phyloP scores from a whole-genome alignment of 208 protist species.

The Borovskyia barvae region DNA sequence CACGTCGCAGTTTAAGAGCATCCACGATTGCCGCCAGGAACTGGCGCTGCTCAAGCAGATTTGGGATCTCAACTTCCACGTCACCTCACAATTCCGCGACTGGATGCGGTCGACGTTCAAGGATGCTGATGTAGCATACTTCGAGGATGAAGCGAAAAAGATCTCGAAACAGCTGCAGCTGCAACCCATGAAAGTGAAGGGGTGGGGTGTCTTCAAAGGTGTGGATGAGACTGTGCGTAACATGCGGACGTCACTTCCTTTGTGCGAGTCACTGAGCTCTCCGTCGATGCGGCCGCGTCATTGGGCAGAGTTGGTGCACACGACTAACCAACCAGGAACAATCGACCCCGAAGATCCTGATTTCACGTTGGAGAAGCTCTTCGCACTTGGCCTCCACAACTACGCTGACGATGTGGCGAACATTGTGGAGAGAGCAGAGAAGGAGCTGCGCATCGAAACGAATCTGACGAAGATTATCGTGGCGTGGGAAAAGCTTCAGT shows the following conservation, averaged over 20 bases:
- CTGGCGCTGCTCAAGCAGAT: slow-evolving; percentile 92
- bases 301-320: slow-evolving; percentile 94
- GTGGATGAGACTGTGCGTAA: slow-evolving; percentile 94
- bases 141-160: slow-evolving; percentile 94
- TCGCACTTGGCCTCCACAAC: slow-evolving; percentile 96
- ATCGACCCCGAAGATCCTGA: slow-evolving; percentile 88
- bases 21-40: slow-evolving; percentile 91
- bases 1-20: slow-evolving; percentile 90
- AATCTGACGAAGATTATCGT: slow-evolving; percentile 95
- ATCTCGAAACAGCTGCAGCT: slow-evolving; percentile 92
- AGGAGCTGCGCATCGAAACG: slow-evolving; percentile 97
- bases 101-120: slow-evolving; percentile 95
- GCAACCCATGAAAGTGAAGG: slow-evolving; percentile 93
- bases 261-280: slow-evolving; percentile 91
- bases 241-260: slow-evolving; percentile 92
- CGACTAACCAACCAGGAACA: slow-evolving; percentile 87
- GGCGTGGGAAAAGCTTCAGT: slow-evolving; percentile 93
- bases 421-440: slow-evolving; percentile 97
- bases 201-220: slow-evolving; percentile 92
- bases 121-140: slow-evolving; percentile 88
- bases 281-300: slow-evolving; percentile 95
- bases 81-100: slow-evolving; percentile 91
- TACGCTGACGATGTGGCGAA: slow-evolving; percentile 96
- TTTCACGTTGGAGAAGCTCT: slow-evolving; percentile 95
- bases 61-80: slow-evolving; percentile 93